phyloP scores from a whole-genome alignment of 2,329 filamentous ascomycete genomes.

The Thelonectria blattea region DNA sequence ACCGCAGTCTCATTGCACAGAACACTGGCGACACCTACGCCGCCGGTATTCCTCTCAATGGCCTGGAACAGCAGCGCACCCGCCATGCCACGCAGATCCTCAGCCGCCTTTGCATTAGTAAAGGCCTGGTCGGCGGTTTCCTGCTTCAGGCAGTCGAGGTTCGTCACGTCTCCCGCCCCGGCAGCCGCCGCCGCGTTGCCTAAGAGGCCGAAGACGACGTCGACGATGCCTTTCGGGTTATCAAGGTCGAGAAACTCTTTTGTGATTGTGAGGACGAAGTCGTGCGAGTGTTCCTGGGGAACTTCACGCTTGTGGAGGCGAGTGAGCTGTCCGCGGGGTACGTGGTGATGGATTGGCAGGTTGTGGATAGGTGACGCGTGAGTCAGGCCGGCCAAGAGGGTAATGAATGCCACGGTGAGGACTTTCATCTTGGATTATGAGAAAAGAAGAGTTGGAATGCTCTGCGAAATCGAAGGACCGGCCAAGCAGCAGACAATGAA shows the following conservation, averaged over 20 bases:
- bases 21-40: constrained; percentile 30
- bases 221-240: constrained; percentile 57
- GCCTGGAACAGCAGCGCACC: constrained; percentile 61
- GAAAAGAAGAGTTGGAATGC: not conserved
- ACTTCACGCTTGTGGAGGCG: constrained; percentile 48
- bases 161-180: constrained; percentile 48
- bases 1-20: constrained; percentile 62
- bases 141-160: constrained; percentile 54
- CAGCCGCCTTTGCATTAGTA: constrained; percentile 61
- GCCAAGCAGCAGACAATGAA: not conserved
- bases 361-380: constrained; percentile 24
- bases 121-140: constrained; percentile 64
- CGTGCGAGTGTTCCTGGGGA: constrained; percentile 63
- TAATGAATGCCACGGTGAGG: constrained; percentile 4
- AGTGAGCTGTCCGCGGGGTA: not conserved
- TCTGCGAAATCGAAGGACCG: not conserved
- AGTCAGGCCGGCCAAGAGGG: constrained; percentile 24
- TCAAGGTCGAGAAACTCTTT: constrained; percentile 53
- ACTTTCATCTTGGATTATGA: constrained; percentile 26
- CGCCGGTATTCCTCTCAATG: constrained; percentile 57
- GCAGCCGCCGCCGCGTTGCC: constrained; percentile 51
- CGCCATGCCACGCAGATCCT: constrained; percentile 60
- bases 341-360: constrained; percentile 1
- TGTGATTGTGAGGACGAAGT: constrained; percentile 54
- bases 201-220: constrained; percentile 58